Evolutionary conservation across 2,329 filamentous ascomycete genomes (phyloP).

Genomic region (Scleromitrula shiraiana): DNA sequence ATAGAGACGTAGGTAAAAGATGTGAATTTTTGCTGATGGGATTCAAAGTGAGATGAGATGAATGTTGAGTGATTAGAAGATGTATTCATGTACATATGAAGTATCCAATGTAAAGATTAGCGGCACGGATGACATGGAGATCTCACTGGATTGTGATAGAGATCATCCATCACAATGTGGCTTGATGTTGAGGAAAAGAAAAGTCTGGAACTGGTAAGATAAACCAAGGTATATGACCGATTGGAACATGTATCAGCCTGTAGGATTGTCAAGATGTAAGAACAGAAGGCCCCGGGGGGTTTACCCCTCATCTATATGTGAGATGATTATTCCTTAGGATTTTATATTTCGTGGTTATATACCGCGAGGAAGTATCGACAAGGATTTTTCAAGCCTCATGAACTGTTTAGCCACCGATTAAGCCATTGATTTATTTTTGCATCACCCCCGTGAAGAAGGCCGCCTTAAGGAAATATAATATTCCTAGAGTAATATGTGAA

Average conservation of each 20-base stretch:
- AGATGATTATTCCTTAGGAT: too few relatives aligned
- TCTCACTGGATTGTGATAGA: background rate
- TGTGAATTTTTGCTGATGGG: too few relatives aligned
- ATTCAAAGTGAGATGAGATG: too few relatives aligned
- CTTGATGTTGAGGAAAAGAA: background rate
- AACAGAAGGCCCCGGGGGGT: too few relatives aligned
- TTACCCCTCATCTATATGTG: background rate
- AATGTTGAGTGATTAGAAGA: too few relatives aligned
- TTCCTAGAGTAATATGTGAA: slow-evolving; percentile 2
- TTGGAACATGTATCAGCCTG: background rate
- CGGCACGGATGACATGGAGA: background rate
- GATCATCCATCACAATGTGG: background rate
- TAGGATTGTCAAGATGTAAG: background rate
- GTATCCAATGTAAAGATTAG: background rate
- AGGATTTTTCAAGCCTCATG: background rate
- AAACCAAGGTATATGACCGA: background rate
- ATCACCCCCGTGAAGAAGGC: background rate
- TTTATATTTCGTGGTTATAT: background rate
- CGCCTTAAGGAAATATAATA: slow-evolving; percentile 9
- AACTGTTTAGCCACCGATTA: background rate
- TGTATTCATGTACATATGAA: background rate
- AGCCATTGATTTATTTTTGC: background rate
- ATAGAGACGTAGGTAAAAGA: too few relatives aligned
- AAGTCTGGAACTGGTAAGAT: background rate
- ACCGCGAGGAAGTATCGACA: background rate